phyloP scores from a whole-genome alignment of 441 rosid genomes.

The Croton setiger region DNA sequence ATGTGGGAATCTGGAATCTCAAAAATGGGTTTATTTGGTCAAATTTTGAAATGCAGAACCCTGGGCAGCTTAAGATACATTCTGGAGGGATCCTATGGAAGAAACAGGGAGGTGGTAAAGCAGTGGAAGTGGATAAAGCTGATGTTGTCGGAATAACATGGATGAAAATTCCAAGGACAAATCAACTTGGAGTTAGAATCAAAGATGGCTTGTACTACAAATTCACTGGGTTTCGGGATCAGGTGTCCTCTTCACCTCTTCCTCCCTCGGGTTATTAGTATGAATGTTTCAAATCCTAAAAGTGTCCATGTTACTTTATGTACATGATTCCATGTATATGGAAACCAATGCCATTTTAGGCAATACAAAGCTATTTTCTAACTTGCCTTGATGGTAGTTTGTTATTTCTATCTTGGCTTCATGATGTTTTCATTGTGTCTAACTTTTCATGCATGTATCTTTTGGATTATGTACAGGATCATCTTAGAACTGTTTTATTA shows the following conservation, averaged over 20 bases:
- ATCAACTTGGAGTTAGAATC: slow-evolving; percentile 67
- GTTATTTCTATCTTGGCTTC: background rate
- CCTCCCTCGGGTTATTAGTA: background rate
- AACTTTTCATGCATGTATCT: background rate
- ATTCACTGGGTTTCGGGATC: slow-evolving; percentile 88
- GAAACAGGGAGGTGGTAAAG: slow-evolving; percentile 97
- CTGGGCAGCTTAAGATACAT: slow-evolving; percentile 72
- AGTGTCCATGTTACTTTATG: background rate
- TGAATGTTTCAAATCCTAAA: background rate
- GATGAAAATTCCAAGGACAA: slow-evolving; percentile 87
- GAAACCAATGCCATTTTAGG: background rate
- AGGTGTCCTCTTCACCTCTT: slow-evolving; percentile 34
- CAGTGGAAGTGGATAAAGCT: slow-evolving; percentile 84
- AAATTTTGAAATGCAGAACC: slow-evolving; percentile 50
- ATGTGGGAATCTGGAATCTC: background rate
- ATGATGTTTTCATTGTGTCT: background rate
- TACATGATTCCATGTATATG: background rate
- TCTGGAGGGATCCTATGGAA: slow-evolving; percentile 87
- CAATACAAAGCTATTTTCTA: too few species aligned
- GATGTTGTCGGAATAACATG: slow-evolving; percentile 71
- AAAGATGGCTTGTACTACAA: slow-evolving; percentile 82
- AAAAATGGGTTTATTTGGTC: background rate
- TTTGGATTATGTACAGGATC: background rate
- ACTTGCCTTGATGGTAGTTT: too few species aligned
- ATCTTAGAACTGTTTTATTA: background rate